Conservation (phyloP, 805 yeast genomes). For the Citeromyces matritensis region DNA sequence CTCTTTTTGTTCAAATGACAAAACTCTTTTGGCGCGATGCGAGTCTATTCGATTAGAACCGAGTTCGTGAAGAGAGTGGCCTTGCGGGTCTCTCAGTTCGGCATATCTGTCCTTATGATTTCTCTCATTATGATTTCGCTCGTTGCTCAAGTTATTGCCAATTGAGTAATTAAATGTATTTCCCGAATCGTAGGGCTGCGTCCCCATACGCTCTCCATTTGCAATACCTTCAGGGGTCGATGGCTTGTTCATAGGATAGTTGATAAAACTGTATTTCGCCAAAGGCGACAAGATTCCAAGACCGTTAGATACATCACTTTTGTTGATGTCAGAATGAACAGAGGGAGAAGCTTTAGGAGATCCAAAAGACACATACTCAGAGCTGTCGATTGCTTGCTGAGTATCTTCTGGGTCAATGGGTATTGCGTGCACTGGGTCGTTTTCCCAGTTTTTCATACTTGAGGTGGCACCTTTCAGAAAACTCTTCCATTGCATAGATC, state of each 20-base stretch:
- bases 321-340: slow-evolving; percentile 1
- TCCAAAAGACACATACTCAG: slow-evolving; percentile 23
- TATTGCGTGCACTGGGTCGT: too few relatives aligned
- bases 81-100: background rate
- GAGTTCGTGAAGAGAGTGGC: background rate
- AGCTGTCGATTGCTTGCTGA: slow-evolving; percentile 5
- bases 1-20: slow-evolving; percentile 39
- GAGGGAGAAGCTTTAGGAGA: slow-evolving; percentile 15
- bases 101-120: background rate
- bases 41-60: background rate
- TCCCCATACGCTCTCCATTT: too few relatives aligned
- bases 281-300: slow-evolving; percentile 10
- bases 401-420: background rate
- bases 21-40: slow-evolving; percentile 13
- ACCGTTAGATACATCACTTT: slow-evolving; percentile 2
- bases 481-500: too few relatives aligned
- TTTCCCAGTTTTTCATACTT: too few relatives aligned
- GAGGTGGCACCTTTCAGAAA: too few relatives aligned
- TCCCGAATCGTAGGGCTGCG: slow-evolving; percentile 10
- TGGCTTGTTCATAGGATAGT: background rate
- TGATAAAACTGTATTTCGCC: slow-evolving; percentile 2
- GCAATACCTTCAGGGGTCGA: too few relatives aligned
- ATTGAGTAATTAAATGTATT: slow-evolving; percentile 15
- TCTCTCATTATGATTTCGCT: too few relatives aligned
- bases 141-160: slow-evolving; percentile 12